These are phyloP conservation scores for Phytopythium sindhum DNA, from an alignment of 352 stramenopile genomes.

Conservation along the genomic window DNA sequence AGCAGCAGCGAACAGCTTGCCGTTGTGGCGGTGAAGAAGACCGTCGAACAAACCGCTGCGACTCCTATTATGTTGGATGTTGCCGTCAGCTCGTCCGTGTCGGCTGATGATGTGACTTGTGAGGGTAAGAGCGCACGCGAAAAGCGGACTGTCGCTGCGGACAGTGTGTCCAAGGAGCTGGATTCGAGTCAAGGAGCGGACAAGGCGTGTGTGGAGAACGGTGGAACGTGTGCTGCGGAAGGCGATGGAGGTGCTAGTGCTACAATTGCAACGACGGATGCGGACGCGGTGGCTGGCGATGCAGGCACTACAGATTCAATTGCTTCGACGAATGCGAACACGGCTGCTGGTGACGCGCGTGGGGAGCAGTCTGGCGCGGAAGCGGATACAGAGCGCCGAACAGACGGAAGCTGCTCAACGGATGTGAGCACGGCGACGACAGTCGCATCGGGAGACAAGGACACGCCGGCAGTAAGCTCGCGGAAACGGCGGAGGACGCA, in stretches of 20 bases:
- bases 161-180: background rate
- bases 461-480: background rate
- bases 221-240: no score
- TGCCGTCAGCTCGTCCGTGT: background rate
- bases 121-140: background rate
- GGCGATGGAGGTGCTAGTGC: background rate
- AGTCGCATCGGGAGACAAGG: background rate
- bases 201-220: no score
- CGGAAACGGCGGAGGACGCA: background rate
- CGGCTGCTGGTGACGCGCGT: background rate
- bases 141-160: background rate
- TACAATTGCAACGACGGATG: background rate
- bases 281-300: background rate
- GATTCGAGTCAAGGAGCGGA: background rate
- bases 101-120: background rate
- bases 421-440: constrained; percentile 3
- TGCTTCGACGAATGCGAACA: background rate
- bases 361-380: background rate
- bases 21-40: background rate
- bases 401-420: background rate
- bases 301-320: no score
- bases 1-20: background rate
- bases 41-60: background rate
- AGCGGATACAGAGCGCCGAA: background rate
- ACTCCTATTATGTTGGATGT: background rate